Base-by-base conservation (phyloP, 2,329 filamentous ascomycete species). In the Cytospora piceae region DNA sequence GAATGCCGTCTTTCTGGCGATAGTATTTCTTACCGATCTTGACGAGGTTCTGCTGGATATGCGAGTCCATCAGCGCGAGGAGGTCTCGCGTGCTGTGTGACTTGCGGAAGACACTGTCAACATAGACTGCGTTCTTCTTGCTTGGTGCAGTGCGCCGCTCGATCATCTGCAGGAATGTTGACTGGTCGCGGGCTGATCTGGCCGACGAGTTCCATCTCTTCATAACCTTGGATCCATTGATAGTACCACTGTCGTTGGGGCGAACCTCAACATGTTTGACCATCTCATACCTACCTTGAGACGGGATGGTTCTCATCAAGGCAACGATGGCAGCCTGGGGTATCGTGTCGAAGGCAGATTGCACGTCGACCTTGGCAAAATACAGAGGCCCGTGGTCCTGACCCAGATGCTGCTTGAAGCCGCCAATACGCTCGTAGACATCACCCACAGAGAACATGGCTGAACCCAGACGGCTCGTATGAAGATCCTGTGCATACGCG, bases 271-370 rank as follows among this genome's bases (percentile, higher is more conserved):
- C 86, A 72, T 97, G 90, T 69, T 89, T 93, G 9, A 84, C 83
- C 57, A 96, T 83, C 9, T 84, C 83, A 73, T 99, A 99, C 27
- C 80, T 78, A 3, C 82, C 77, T 65, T 90, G 80, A 15, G 78
- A 79, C 69, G 76, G 86, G 69, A 85, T 87, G 61, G 73, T 88
- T 65, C 69, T 76, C 69, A 96, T 84, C 31, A 98, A 80, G 29
- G 81, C 75, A 39, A 97, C 73, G 22, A 98, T 81, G 0, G 87
- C 86, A 31, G 84, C 78, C 74, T 98, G 95, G 0, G 95, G 95
- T 54, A 99, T 97, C 0, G 91, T 97, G 76, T 99, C 95, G 74
- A 97, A 99, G 71, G 94, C 96, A 2, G 92, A 88, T 74, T 92
- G 87, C 24, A 99, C 94, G 73, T 99, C 95, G 15, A 96, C 82